phyloP scores from a whole-genome alignment of 345 rosid species.

The Camelina laxa region DNA sequence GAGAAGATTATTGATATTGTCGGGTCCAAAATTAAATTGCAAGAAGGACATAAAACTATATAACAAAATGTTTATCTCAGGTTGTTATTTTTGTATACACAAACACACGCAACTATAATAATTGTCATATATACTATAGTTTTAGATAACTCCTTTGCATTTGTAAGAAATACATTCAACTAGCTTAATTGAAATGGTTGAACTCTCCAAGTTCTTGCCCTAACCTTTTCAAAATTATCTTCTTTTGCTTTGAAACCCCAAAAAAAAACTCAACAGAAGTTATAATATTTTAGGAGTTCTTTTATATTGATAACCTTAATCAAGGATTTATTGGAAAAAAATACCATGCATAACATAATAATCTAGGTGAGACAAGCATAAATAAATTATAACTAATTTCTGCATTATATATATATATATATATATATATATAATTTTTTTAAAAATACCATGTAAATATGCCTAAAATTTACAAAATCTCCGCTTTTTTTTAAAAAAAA shows the following conservation, averaged over 20 bases:
- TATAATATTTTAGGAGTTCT: not conserved
- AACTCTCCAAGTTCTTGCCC: slow-evolving; percentile 5
- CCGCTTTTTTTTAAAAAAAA: not conserved
- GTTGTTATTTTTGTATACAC: slow-evolving; percentile 24
- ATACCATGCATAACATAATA: slow-evolving; percentile 4
- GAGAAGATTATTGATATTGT: slow-evolving; percentile 37
- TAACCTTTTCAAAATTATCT: not conserved
- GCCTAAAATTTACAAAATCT: not conserved
- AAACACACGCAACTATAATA: slow-evolving; percentile 34
- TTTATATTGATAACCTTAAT: not conserved
- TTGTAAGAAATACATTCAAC: not conserved
- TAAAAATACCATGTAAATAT: slow-evolving; percentile 1
- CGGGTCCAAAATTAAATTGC: slow-evolving; percentile 28
- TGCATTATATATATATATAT: no score
- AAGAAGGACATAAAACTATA: not conserved
- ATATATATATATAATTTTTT: not conserved
- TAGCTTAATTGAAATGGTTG: not conserved
- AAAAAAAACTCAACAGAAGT: not conserved
- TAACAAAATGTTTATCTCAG: slow-evolving; percentile 28
- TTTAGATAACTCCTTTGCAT: not conserved
- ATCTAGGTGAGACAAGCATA: no score
- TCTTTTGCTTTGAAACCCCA: not conserved
- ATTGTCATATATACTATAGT: not conserved
- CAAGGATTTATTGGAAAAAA: not conserved
- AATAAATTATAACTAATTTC: not conserved